Conservation (phyloP, 495 filamentous ascomycete genomes). For the Sporormia fimetaria region DNA sequence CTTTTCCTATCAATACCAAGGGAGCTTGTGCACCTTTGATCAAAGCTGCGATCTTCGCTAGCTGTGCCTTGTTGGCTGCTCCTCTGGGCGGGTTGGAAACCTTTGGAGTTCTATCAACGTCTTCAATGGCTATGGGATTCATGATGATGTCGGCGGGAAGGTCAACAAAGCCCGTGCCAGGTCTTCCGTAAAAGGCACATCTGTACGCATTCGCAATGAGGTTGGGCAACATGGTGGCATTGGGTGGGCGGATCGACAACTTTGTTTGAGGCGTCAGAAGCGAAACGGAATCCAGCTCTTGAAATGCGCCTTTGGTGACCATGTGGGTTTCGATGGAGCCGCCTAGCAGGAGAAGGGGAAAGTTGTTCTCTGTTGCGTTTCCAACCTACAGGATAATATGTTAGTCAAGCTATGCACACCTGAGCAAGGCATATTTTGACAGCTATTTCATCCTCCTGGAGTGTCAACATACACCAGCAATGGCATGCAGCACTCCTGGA, state of each 20-base stretch:
- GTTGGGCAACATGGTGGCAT: conserved; percentile 41
- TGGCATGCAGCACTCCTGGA: conserved; percentile 51
- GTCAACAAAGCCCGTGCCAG: conserved; percentile 49
- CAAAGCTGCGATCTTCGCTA: conserved; percentile 34
- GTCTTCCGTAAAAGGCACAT: conserved; percentile 46
- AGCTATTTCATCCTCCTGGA: no score
- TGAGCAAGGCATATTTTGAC: no score
- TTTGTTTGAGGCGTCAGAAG: conserved; percentile 50
- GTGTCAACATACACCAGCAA: conserved; percentile 41
- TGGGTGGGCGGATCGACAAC: conserved; percentile 39
- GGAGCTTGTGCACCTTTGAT: conserved; percentile 43
- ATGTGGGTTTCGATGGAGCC: conserved; percentile 47
- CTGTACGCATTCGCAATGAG: conserved; percentile 46
- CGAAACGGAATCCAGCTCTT: conserved; percentile 50
- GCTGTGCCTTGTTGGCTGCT: conserved; percentile 24
- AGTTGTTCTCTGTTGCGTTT: conserved; percentile 47
- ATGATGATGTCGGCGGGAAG: conserved; percentile 53
- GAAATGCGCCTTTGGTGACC: conserved; percentile 48
- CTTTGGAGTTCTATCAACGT: conserved; percentile 2
- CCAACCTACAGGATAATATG: conserved; percentile 31
- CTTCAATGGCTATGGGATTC: conserved; percentile 17
- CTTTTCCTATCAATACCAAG: conserved; percentile 50
- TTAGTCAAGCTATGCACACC: not conserved
- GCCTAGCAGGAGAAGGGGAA: conserved; percentile 48
- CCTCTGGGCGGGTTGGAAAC: conserved; percentile 35